Evolutionary conservation across 2,329 filamentous ascomycete genomes (phyloP).

Genomic region (Penicillium olsonii): DNA sequence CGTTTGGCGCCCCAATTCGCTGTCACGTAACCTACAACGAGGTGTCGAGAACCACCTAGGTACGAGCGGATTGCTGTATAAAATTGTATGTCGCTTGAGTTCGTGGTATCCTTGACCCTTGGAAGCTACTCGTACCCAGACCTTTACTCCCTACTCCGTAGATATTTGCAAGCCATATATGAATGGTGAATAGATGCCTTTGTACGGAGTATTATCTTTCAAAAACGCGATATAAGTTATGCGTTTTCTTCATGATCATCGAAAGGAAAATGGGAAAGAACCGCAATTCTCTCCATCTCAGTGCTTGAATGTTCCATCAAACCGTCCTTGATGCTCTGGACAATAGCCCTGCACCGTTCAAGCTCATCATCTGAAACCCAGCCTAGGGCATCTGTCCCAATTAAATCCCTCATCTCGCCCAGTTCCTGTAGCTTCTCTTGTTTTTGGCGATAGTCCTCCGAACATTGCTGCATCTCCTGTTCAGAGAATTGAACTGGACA

Average conservation of each 20-base stretch:
- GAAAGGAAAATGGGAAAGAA: conserved; percentile 23
- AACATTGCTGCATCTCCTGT: conserved; percentile 19
- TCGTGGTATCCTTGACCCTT: no score
- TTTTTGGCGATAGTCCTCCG: conserved; percentile 16
- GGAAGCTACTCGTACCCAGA: no score
- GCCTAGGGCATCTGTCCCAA: conserved; percentile 27
- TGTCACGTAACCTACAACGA: no score
- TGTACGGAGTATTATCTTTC: no score
- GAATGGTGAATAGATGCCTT: no score
- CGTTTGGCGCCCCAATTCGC: no score
- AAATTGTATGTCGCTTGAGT: no score
- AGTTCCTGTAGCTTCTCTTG: conserved; percentile 24
- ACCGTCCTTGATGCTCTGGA: conserved; percentile 20
- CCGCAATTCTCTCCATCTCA: conserved; percentile 21
- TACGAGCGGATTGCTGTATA: no score
- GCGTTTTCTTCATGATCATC: conserved; percentile 27
- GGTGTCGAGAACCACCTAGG: no score
- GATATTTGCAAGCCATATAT: no score
- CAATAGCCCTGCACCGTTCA: conserved; percentile 18
- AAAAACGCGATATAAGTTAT: no score
- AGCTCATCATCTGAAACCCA: conserved; percentile 30
- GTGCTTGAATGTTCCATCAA: conserved; percentile 25
- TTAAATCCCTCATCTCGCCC: conserved; percentile 23
- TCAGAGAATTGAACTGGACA: conserved; percentile 25
- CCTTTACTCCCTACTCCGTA: no score